These are phyloP conservation scores for Penicillium ochrochloron DNA, from an alignment of 495 filamentous ascomycete genomes.

Conservation along the genomic window DNA sequence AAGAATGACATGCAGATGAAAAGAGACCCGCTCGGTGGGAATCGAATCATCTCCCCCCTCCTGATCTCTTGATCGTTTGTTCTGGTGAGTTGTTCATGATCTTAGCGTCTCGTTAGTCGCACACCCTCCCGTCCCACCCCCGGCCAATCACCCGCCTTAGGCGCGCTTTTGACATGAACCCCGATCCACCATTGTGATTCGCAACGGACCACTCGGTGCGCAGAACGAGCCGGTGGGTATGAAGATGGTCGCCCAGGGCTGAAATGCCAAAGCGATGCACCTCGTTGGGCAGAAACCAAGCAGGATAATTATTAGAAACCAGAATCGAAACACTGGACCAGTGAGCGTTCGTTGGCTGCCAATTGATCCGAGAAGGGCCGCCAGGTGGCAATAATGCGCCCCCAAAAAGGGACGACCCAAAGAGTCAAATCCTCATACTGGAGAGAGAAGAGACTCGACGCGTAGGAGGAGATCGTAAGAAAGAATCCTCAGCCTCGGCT, in stretches of 20 bases:
- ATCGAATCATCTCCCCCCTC: conserved; percentile 9
- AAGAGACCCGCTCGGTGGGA: neutral
- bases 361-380: neutral
- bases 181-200: conserved; percentile 15
- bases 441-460: neutral
- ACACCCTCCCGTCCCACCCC: conserved; percentile 24
- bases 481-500: neutral
- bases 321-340: neutral
- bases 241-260: conserved; percentile 13
- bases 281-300: conserved; percentile 20
- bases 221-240: conserved; percentile 21
- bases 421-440: neutral
- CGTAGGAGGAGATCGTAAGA: neutral
- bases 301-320: neutral
- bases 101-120: conserved; percentile 25
- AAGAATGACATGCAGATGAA: conserved; percentile 25
- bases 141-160: conserved; percentile 23
- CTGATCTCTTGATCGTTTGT: conserved; percentile 4
- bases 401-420: neutral
- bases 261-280: conserved; percentile 23
- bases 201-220: conserved; percentile 25
- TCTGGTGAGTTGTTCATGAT: conserved; percentile 12
- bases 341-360: conserved; percentile 1
- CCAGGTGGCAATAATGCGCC: conserved; percentile 6
- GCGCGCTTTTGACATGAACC: conserved; percentile 21